These are phyloP conservation scores for Cladosporium sp. DNA, from an alignment of 2,329 filamentous ascomycete species.

Conservation along the genomic window DNA sequence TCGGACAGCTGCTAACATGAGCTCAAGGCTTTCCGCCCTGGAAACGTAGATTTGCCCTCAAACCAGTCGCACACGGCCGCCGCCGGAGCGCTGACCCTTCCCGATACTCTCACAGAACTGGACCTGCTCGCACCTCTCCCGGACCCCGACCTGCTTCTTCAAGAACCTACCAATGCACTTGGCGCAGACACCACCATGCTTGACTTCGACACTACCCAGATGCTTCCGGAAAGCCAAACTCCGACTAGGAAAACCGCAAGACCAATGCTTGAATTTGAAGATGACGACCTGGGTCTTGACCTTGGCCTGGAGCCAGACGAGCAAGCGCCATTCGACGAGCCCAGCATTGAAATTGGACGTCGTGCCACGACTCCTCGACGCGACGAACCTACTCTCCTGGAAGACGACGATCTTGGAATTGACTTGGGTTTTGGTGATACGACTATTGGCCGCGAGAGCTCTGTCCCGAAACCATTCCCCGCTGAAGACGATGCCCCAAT, in stretches of 20 bases:
- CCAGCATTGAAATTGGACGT: conserved; percentile 83
- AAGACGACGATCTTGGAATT: conserved; percentile 56
- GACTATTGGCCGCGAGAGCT: conserved; percentile 22
- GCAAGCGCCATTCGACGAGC: conserved; percentile 32
- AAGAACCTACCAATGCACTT: conserved; percentile 19
- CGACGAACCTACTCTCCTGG: conserved; percentile 52
- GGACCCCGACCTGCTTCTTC: conserved; percentile 76
- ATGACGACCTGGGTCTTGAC: conserved; percentile 57
- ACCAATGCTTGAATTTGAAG: conserved; percentile 44
- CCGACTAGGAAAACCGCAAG: conserved; percentile 22
- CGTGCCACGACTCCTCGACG: conserved; percentile 61
- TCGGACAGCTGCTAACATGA: conserved; percentile 1
- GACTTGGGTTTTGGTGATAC: conserved; percentile 37
- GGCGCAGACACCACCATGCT: conserved; percentile 40
- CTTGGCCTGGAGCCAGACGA: conserved; percentile 49
- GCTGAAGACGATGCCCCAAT: conserved; percentile 23
- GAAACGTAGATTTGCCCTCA: conserved; percentile 90
- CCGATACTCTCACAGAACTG: conserved; percentile 87
- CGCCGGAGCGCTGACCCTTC: conserved; percentile 79
- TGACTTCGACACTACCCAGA: conserved; percentile 67
- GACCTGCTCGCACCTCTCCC: conserved; percentile 75
- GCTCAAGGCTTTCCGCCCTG: conserved; percentile 80
- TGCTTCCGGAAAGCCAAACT: conserved; percentile 57
- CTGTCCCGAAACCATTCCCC: conserved; percentile 14
- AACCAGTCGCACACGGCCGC: conserved; percentile 71